Evolutionary conservation across 2,329 filamentous ascomycete genomes (phyloP), one percentile per base, ranked within the genome.

Genomic region (Cordyceps cicadae): DNA sequence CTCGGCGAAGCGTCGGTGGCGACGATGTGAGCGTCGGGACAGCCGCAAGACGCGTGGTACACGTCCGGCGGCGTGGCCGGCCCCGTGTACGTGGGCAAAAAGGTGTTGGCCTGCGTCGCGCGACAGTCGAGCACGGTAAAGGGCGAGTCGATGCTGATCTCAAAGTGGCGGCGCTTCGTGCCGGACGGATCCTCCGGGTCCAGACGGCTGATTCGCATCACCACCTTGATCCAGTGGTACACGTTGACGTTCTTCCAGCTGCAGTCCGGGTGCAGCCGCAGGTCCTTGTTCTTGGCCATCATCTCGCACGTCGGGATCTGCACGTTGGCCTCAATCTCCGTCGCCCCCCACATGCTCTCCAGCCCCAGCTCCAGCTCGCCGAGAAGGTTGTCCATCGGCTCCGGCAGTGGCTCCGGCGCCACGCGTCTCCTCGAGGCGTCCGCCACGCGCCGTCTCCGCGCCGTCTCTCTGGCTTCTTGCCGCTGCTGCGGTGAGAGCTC

Each of bases 211-310:
- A 97, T 87, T 57, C 92, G 88, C 85, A 97, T 90, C 63, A 96
- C 91, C 69, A 96, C 90, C 84, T 96, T 96, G 73, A 97, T 96
- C 92, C 92, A 96, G 71, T 97, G 92, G 71, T 90, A 91, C 59
- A 97, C 92, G 68, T 94, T 90, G 57, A 96, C 93, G 64, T 95
- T 95, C 69, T 91, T 89, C 80, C 93, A 96, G 61, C 91, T 96
- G 59, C 91, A 96, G 70, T 96, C 92, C 58, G 93, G 93, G 71
- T 96, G 88, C 62, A 97, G 76, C 62, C 85, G 82, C 43, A 83
- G 60, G 9, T 73, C 72, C 70, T 81, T 82, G 68, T 92, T 87
- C 67, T 87, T 88, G 24, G 88, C 85, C 87, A 95, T 92, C 69
- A 87, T 87, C 66, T 90, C 85, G 70, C 92, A 97, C 41, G 90